Conservation (phyloP, 768 basidiomycete genomes). For the Pisolithus orientalis region DNA sequence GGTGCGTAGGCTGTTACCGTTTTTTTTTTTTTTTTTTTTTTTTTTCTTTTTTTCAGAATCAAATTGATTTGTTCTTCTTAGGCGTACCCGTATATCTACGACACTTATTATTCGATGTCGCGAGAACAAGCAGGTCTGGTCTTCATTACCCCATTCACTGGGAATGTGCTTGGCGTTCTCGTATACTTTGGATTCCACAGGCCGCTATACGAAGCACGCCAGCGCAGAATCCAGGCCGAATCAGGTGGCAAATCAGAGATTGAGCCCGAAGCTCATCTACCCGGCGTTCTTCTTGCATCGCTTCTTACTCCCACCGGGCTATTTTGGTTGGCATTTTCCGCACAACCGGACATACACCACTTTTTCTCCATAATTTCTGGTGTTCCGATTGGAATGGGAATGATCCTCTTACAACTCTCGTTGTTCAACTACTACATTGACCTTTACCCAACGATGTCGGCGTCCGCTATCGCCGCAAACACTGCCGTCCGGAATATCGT, state of each 20-base stretch:
- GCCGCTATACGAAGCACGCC: too few species aligned
- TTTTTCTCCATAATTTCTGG: slow-evolving; percentile 16
- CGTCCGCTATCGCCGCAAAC: slow-evolving; percentile 20
- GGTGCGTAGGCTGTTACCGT: slow-evolving; percentile 1
- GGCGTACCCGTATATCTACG: slow-evolving; percentile 17
- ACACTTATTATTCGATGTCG: slow-evolving; percentile 15
- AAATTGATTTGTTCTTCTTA: not conserved
- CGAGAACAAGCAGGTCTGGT: slow-evolving; percentile 14
- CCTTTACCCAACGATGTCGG: slow-evolving; percentile 18
- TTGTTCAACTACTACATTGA: slow-evolving; percentile 9
- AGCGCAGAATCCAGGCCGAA: too few species aligned
- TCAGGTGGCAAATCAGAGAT: too few species aligned
- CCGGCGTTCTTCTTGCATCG: slow-evolving; percentile 13
- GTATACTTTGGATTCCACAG: too few species aligned
- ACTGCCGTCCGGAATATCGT: slow-evolving; percentile 15
- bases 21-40: too few species aligned
- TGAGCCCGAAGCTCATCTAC: slow-evolving; percentile 14
- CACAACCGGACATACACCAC: slow-evolving; percentile 14
- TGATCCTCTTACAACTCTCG: slow-evolving; percentile 16
- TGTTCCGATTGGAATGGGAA: slow-evolving; percentile 20
- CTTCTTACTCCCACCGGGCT: slow-evolving; percentile 17
- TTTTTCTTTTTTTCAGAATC: not conserved
- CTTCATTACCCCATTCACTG: not conserved
- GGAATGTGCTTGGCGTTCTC: too few species aligned
- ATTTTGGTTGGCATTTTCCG: slow-evolving; percentile 21